These are phyloP conservation scores for Pilaira anomala DNA, from an alignment of 192 early-diverging fungal species.

Conservation along the genomic window DNA sequence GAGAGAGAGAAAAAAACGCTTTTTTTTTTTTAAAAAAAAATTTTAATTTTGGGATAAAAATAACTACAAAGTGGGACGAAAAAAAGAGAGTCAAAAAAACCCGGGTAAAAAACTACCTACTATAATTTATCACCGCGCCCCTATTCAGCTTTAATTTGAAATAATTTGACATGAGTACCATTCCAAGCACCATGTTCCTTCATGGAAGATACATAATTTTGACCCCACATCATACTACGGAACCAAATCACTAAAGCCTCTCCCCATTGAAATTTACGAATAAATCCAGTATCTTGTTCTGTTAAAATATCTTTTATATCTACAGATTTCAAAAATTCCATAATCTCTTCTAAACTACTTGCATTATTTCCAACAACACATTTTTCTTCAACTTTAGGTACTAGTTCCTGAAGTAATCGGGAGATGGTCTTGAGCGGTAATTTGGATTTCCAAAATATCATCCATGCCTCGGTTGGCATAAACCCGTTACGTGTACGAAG, in stretches of 20 bases:
- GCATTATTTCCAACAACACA: constrained; percentile 57
- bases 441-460: constrained; percentile 62
- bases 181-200: constrained; percentile 62
- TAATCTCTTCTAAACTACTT: constrained; percentile 57
- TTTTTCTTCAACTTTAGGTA: constrained; percentile 64
- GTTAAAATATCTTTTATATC: constrained; percentile 43
- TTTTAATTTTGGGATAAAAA: too few relatives aligned
- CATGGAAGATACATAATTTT: constrained; percentile 58
- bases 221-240: constrained; percentile 66
- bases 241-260: constrained; percentile 71
- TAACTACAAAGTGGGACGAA: too few relatives aligned
- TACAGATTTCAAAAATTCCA: constrained; percentile 47
- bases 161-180: constrained; percentile 58
- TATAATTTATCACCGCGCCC: too few relatives aligned
- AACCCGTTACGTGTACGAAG: constrained; percentile 54
- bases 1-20: too few relatives aligned
- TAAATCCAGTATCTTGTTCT: constrained; percentile 45
- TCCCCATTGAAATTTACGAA: constrained; percentile 59
- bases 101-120: too few relatives aligned
- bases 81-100: too few relatives aligned
- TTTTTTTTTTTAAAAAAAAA: too few relatives aligned
- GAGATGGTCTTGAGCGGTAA: constrained; percentile 71
- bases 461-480: constrained; percentile 69
- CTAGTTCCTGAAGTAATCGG: constrained; percentile 59
- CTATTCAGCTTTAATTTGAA: constrained; percentile 43